A percentile compares a stretch with the other conserved stretches of the same genome.
phyloP scores from a whole-genome alignment of 257 asterid species.

The Vinca minor region DNA sequence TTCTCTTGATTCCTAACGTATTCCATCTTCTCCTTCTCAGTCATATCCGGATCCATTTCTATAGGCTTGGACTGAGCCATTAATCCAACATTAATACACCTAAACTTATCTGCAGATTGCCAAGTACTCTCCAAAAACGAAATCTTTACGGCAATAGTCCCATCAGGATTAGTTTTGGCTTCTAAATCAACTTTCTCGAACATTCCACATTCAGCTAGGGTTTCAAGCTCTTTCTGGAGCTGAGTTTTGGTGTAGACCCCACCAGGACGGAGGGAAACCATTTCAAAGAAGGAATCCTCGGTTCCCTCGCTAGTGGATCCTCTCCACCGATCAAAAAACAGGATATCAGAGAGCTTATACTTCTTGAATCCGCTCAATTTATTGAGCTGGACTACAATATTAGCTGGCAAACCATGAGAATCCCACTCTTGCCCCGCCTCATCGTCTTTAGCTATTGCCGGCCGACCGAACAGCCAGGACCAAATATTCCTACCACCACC shows the following conservation, averaged over 20 bases:
- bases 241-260: constrained; percentile 80
- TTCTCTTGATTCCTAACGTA: constrained; percentile 54
- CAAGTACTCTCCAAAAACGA: constrained; percentile 83
- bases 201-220: constrained; percentile 83
- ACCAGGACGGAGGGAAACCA: constrained; percentile 83
- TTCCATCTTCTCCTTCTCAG: constrained; percentile 74
- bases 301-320: constrained; percentile 52
- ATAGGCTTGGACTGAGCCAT: constrained; percentile 80
- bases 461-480: constrained; percentile 41
- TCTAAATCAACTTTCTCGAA: constrained; percentile 88
- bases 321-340: constrained; percentile 55
- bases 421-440: constrained; percentile 79
- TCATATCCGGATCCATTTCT: constrained; percentile 95
- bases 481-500: constrained; percentile 45
- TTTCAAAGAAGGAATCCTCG: constrained; percentile 88
- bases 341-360: constrained; percentile 73
- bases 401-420: constrained; percentile 83
- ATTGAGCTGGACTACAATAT: constrained; percentile 68
- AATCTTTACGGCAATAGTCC: constrained; percentile 55
- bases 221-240: constrained; percentile 83
- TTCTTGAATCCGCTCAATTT: constrained; percentile 84
- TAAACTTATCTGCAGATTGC: constrained; percentile 74
- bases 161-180: constrained; percentile 74
- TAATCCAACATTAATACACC: constrained; percentile 85
- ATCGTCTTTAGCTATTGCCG: constrained; percentile 76